Base-by-base conservation (phyloP, 352 stramenopile genomes). In the Phytophthora syringae region DNA sequence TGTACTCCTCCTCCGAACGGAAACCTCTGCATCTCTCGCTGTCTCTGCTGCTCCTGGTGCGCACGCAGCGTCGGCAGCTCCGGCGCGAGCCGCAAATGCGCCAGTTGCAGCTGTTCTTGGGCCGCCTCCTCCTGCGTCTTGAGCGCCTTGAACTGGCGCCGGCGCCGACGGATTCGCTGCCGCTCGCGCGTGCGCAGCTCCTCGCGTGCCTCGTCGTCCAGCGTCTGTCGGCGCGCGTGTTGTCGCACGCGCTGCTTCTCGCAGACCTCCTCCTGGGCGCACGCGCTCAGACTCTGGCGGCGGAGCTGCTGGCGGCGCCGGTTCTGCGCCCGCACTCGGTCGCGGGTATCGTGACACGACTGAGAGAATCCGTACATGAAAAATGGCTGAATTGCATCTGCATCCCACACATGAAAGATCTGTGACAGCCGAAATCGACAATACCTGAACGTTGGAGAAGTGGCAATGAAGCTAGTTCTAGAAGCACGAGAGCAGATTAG, bases 311-410 rank as follows among this genome's bases (percentile, higher is more conserved):
- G 84, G 0, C 84, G 77, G 10, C 69, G 56, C 11, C 80, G 80
- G 62, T 93, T 93, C 62, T 89, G 79, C 40, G 87, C 73, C 13
- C 84, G 80, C 20, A 89, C 52, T 28, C 61, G 67, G 1, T 60
- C 56, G 13, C 67, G 72, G 7, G 72, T 59, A 15, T 40, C 51
- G 27, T 76, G n/a, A n/a, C n/a, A n/a, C n/a, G n/a, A n/a, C n/a
- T n/a, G n/a, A n/a, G n/a, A n/a, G n/a, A n/a, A n/a, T n/a, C n/a
- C n/a, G n/a, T n/a, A n/a, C n/a, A n/a, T n/a, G n/a, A n/a, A n/a
- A n/a, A n/a, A n/a, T n/a, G n/a, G n/a, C n/a, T n/a, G n/a, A n/a
- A n/a, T n/a, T n/a, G n/a, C n/a, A n/a, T n/a, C n/a, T n/a, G n/a
- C n/a, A n/a, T n/a, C n/a, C n/a, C n/a, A n/a, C n/a, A n/a, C n/a